Conservation (phyloP, 2,329 filamentous ascomycete species). For the Fusarium drepaniforme region DNA sequence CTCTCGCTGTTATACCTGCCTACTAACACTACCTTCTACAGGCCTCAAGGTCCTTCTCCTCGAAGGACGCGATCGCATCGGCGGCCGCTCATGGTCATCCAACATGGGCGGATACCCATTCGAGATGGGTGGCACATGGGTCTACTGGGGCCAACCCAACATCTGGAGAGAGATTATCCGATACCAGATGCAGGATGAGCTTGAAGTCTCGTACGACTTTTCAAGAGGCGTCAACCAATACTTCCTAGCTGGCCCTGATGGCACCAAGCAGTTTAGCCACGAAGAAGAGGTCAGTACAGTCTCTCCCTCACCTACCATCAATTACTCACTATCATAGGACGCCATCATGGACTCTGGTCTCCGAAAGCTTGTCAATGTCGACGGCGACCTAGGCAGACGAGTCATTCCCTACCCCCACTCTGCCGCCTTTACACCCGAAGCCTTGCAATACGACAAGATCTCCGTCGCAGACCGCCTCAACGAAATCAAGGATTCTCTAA, state of each 20-base stretch:
- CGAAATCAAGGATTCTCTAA: constrained; percentile 53
- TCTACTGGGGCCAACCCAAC: constrained; percentile 58
- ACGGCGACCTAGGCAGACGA: constrained; percentile 53
- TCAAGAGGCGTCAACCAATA: constrained; percentile 57
- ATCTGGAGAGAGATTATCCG: constrained; percentile 59
- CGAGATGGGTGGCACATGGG: constrained; percentile 64
- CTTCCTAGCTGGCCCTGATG: constrained; percentile 48
- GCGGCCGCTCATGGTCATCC: constrained; percentile 60
- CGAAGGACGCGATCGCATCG: constrained; percentile 61
- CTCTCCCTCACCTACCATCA: too few species aligned
- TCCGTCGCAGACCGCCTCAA: constrained; percentile 57
- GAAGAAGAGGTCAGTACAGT: constrained; percentile 52
- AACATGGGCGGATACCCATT: constrained; percentile 57
- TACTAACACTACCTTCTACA: constrained; percentile 8
- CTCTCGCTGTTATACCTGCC: rapidly evolving
- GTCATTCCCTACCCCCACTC: constrained; percentile 57
- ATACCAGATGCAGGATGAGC: constrained; percentile 57
- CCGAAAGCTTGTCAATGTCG: constrained; percentile 60
- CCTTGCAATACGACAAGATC: constrained; percentile 52
- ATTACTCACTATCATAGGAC: constrained; percentile 26
- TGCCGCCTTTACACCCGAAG: constrained; percentile 47
- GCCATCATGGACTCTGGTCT: constrained; percentile 49
- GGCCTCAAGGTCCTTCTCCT: constrained; percentile 56
- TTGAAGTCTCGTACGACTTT: constrained; percentile 56
- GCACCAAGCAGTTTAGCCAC: constrained; percentile 52